phyloP scores from a whole-genome alignment of 164 flowering plant species.

The Litsea cubeba region DNA sequence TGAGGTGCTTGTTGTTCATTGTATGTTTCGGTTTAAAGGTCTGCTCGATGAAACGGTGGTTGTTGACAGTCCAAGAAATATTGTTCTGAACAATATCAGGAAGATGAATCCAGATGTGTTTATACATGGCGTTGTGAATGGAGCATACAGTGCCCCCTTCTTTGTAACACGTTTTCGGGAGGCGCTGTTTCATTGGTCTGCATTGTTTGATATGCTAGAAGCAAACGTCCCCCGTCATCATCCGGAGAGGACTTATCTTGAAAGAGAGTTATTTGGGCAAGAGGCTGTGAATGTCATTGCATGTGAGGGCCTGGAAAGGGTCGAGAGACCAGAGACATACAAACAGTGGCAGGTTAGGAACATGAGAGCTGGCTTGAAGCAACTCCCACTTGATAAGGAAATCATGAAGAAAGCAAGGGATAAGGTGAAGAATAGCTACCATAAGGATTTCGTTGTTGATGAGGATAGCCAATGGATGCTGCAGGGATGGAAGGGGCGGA shows the following conservation, averaged over 20 bases:
- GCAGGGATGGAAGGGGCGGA: slow-evolving; percentile 87
- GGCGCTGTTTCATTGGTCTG: slow-evolving; percentile 71
- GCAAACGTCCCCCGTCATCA: slow-evolving; percentile 58
- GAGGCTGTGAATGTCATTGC: slow-evolving; percentile 73
- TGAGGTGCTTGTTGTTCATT: slow-evolving; percentile 63
- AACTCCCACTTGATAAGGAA: slow-evolving; percentile 47
- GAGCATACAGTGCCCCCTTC: slow-evolving; percentile 74
- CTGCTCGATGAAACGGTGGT: slow-evolving; percentile 67
- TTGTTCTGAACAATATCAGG: slow-evolving; percentile 45
- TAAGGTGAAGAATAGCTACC: slow-evolving; percentile 39
- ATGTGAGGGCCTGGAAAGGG: slow-evolving; percentile 81
- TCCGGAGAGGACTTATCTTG: slow-evolving; percentile 54
- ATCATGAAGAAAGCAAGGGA: slow-evolving; percentile 34
- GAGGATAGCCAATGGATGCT: slow-evolving; percentile 70
- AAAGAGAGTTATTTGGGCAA: slow-evolving; percentile 54
- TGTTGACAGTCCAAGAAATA: slow-evolving; percentile 52
- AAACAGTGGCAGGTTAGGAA: slow-evolving; percentile 74
- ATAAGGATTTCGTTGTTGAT: slow-evolving; percentile 66
- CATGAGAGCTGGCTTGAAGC: slow-evolving; percentile 62
- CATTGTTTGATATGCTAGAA: slow-evolving; percentile 80
- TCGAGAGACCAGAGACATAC: slow-evolving; percentile 88
- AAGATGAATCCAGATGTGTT: slow-evolving; percentile 62
- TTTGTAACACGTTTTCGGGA: slow-evolving; percentile 79
- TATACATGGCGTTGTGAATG: slow-evolving; percentile 61
- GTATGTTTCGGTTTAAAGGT: slow-evolving; percentile 48